phyloP scores from a whole-genome alignment of 225 moss, liverwort and hornwort species.

The Marchantia polymorpha region DNA sequence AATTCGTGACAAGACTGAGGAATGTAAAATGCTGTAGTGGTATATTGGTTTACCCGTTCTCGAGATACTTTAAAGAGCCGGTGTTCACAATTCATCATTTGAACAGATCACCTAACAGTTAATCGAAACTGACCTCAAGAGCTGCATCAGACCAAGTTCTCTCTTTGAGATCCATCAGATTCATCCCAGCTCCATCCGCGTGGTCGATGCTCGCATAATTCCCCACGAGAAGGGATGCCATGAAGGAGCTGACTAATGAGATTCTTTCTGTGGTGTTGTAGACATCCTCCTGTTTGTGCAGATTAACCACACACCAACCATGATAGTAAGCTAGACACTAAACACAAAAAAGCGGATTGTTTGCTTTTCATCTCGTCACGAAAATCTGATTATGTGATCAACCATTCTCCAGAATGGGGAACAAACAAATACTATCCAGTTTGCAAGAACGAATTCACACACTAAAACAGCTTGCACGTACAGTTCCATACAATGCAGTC shows the following conservation, averaged over 20 bases:
- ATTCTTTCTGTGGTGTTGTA: slow-evolving; percentile 82
- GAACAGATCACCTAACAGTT: neutral
- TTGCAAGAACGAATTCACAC: too few relatives aligned
- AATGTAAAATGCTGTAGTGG: neutral
- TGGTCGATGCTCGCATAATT: slow-evolving; percentile 85
- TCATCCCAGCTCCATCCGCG: slow-evolving; percentile 96
- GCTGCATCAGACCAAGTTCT: slow-evolving; percentile 72
- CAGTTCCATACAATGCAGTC: too few relatives aligned
- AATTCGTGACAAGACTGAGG: neutral
- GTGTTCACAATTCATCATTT: neutral
- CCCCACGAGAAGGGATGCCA: slow-evolving; percentile 88
- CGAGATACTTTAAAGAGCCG: neutral
- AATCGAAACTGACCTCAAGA: slow-evolving; percentile 47
- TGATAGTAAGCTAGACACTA: neutral
- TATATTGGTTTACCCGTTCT: too few relatives aligned
- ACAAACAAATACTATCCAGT: neutral
- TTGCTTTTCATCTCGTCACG: neutral
- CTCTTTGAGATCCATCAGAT: slow-evolving; percentile 76
- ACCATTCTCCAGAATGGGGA: neutral
- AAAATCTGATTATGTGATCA: too few relatives aligned
- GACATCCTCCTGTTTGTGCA: slow-evolving; percentile 41
- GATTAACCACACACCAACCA: neutral
- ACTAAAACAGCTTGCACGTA: too few relatives aligned
- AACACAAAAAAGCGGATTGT: neutral
- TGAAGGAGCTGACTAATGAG: slow-evolving; percentile 90